Evolutionary conservation across 2,329 filamentous ascomycete genomes (phyloP), one percentile per base, ranked within the genome.

Genomic region (Kalaharituber pfeilii): DNA sequence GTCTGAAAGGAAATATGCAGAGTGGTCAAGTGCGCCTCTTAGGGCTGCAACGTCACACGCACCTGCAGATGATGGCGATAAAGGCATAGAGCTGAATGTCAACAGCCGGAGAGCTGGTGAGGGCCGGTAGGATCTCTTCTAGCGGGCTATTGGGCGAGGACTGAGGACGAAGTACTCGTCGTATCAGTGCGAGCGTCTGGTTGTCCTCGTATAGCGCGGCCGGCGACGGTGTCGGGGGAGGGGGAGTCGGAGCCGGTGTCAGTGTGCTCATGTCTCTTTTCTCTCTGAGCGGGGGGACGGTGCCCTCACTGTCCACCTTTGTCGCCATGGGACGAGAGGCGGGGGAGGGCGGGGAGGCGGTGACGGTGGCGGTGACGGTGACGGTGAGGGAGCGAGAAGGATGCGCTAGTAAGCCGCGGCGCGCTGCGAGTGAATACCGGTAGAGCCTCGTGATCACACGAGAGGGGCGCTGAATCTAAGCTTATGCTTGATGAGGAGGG

Each of bases 81-180:
- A 96, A 77, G 26, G 86, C 89, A 67, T 96, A 98, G 3, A 98
- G 76, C 69, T 98, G 84, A 54, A 93, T 72, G 68, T 98, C 91
- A 56, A 96, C 79, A 62, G 93, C 86, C 67, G 94, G 94, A 51
- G 86, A 87, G 71, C 87, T 94, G 50, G 89, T 96, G 65, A 98
- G 74, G 36, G 88, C 87, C 56, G 89, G 91, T 47, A 98, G 73
- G 44, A 94, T 72, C 62, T 88, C 83, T 57, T 93, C 80, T 62
- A 94, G 81, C 50, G 85, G 77, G 72, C 69, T 83, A 72, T 61
- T 72, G 66, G 62, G 69, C 49, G 74, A 71, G 54, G 81, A 75
- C 62, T 86, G 81, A n/a, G 83, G 77, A 67, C 86, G 94, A 49
- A 96, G 78, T 33, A 82, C 81, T 50, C 86, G 82, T 57, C 87